Evolutionary conservation across 768 basidiomycete genomes (phyloP), one percentile per base, ranked within the genome.

Genomic region (Hygrocybe coccinea): DNA sequence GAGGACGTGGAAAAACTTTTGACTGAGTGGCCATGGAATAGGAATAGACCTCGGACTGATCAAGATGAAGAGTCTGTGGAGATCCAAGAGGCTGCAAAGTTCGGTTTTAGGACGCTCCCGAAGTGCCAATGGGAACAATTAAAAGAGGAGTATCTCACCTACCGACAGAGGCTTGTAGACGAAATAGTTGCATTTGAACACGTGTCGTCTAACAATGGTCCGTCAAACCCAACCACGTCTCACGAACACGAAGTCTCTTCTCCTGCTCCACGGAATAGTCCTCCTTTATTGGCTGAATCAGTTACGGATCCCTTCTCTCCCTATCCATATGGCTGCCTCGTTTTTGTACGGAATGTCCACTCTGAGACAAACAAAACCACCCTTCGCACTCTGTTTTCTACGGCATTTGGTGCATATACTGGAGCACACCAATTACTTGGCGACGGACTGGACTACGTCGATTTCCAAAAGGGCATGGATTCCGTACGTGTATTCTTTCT

Each of bases 331-430:
- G 74, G 79, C 25, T 89, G 88, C 55, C 81, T 93, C 7, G 74
- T 89, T 29, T 88, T 86, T 64, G 79, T 83, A 5, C 82, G 84
- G 41, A 79, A 89, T 65, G 63, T 92, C 7, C 86, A 91, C 56
- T 73, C 80, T 2, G 82, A 83, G 55, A 89, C 89, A 24, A 93
- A 91, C 66, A 91, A 91, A 67, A 91, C 91, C 0, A 85, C 87
- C 0, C 74, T 93, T 14, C 85, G 82, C 41, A 66, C 73, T 2
- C 65, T 89, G 5, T 84, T 91, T 57, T 62, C 74, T 0, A 65
- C 64, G 6, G 76, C 80, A 2, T 76, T 83, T 43, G 38, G 14
- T 4, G 39, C 21, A n/a, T 5, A 56, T 2, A 25, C 57, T 24
- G 39, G 35, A 15, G 56, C 39, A 10, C 54, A 55, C 19, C 52